Evolutionary conservation across 495 filamentous ascomycete species (phyloP).

Genomic region (Xylaria nigripes): DNA sequence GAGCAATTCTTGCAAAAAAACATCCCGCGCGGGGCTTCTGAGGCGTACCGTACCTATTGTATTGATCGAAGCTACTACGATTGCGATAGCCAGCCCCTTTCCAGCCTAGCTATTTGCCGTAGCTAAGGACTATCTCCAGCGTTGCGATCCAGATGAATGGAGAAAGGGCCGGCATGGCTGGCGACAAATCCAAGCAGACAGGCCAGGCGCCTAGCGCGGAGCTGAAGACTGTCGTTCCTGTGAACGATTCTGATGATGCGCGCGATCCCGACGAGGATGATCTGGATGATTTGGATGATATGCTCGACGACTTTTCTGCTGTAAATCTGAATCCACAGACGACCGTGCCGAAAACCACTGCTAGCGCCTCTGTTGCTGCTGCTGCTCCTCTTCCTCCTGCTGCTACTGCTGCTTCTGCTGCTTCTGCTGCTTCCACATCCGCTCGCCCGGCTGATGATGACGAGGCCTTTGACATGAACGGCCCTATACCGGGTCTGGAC

Average conservation of each 20-base stretch:
- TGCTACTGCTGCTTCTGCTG: background rate
- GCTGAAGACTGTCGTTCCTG: constrained; percentile 14
- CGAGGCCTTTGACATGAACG: constrained; percentile 3
- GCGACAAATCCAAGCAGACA: constrained; percentile 7
- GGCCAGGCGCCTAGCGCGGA: constrained; percentile 10
- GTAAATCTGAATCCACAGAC: constrained; percentile 45
- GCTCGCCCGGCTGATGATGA: constrained; percentile 2
- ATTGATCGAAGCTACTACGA: background rate
- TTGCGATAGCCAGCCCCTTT: background rate
- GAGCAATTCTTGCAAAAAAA: background rate
- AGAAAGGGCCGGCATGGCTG: constrained; percentile 8
- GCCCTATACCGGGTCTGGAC: constrained; percentile 16
- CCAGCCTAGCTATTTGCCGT: background rate
- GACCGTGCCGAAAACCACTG: constrained; percentile 35
- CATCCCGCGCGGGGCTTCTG: constrained; percentile 8
- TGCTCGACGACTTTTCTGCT: constrained; percentile 80
- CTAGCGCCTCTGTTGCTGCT: constrained; percentile 8
- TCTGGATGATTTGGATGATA: constrained; percentile 86
- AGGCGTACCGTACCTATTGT: background rate
- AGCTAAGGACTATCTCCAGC: background rate
- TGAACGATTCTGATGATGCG: constrained; percentile 37
- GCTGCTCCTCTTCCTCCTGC: background rate
- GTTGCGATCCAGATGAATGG: constrained; percentile 2
- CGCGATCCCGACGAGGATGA: constrained; percentile 79
- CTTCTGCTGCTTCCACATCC: constrained; percentile 6